Conservation (phyloP, 257 asterid genomes). For the Oldenlandia corymbosa region DNA sequence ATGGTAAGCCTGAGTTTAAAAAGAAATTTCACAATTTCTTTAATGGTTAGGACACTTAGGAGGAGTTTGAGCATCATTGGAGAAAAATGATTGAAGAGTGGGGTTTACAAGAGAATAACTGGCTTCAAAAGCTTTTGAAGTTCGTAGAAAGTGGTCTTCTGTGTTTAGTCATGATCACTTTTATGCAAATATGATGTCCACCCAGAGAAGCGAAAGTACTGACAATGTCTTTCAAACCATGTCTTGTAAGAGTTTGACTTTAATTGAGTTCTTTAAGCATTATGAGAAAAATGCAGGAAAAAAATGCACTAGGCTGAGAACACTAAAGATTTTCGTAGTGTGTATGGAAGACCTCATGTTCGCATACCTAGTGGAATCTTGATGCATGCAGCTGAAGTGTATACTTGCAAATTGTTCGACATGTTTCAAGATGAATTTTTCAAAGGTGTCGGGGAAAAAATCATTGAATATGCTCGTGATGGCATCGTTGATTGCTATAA, state of each 20-base stretch:
- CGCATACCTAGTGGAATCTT: too few species aligned
- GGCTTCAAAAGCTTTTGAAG: not conserved
- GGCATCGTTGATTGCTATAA: not conserved
- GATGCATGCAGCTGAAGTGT: not conserved
- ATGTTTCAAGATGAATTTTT: slow-evolving; percentile 1
- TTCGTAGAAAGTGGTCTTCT: not conserved
- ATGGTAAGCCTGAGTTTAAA: too few species aligned
- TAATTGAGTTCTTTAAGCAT: not conserved
- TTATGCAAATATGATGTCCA: not conserved
- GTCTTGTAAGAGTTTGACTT: not conserved
- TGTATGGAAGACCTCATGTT: too few species aligned
- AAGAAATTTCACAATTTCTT: too few species aligned
- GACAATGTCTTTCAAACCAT: not conserved
- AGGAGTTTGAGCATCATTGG: too few species aligned
- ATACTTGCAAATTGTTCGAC: not conserved
- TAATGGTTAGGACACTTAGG: too few species aligned
- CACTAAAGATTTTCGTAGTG: too few species aligned
- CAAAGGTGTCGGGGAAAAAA: not conserved
- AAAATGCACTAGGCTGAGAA: too few species aligned
- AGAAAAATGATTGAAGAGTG: not conserved
- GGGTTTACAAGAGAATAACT: not conserved
- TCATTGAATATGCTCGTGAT: not conserved
- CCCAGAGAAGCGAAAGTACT: slow-evolving; percentile 4
- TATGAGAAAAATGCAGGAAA: too few species aligned
- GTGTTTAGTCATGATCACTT: not conserved